Evolutionary conservation across 371 early-diverging fungal species (phyloP), one percentile per base, ranked within the genome.

Genomic region (Mucor irregularis): DNA sequence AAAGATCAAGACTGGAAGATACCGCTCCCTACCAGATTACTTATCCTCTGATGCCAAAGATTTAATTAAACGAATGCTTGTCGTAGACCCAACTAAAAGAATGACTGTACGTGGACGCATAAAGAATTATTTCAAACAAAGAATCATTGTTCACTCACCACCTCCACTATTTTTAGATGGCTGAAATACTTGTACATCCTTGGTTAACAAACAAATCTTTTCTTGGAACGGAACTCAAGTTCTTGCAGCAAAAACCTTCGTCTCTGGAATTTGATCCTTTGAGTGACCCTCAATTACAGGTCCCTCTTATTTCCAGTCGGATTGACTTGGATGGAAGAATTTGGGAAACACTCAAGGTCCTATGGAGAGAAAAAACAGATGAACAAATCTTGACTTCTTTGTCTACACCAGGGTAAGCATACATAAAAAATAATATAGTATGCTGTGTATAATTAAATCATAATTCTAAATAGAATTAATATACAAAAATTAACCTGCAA

Each of bases 1-100:
- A 17, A 91, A 90, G 68, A 89, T 90, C 39, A 70, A 84, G 53
- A 71, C 76, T 13, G 82, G 82, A 6, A 52, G 68, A 25, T 84
- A 78, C 26, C 57, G 70, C 21, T 42, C 51, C 6, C 49, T 92
- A 56, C 89, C 91, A 2, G 78, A 86, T 11, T 73, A 79, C 26
- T 69, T 90, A 43, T 80, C 85, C 34, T 44, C 67, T 9, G 80
- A 75, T 43, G 87, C 90, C 9, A 71, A 75, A 53, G 89, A 91
- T 53, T 44, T 83, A 38, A 72, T 83, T 31, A 67, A 71, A 21
- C 75, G 78, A 44, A 80, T 83, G 82, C 56, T 83, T 16, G 71
- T 74, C 5, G 79, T 81, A 16, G 79, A 83, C 61, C 82, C 82
- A 42, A 53, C 67, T 26, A 70, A 73, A 51, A 71, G 83, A 28